phyloP scores from a whole-genome alignment of 441 rosid species.

The Omphalea diandra region DNA sequence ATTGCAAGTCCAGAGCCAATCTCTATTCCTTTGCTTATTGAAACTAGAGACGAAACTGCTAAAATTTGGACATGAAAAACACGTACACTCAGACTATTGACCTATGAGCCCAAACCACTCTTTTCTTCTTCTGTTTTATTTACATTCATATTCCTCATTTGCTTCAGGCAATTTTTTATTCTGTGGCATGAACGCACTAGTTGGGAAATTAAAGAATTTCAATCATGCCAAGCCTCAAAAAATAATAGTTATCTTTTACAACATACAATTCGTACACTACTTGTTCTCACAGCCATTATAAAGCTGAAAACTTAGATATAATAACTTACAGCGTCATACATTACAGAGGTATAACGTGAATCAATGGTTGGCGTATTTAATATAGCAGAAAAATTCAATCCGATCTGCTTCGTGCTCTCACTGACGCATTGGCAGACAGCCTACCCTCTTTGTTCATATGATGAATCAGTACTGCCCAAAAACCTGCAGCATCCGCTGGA shows the following conservation, averaged over 20 bases:
- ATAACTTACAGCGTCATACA: background rate
- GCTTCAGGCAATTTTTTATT: background rate
- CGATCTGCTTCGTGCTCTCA: background rate
- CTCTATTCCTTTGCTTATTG: too few species aligned
- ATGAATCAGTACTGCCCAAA: too few species aligned
- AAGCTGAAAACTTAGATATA: background rate
- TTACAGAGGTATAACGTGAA: background rate
- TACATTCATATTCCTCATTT: background rate
- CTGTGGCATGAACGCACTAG: background rate
- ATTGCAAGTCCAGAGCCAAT: too few species aligned
- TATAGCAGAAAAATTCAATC: too few species aligned
- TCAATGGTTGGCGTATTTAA: background rate
- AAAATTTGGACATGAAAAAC: too few species aligned
- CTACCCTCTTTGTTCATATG: background rate
- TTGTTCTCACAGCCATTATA: background rate
- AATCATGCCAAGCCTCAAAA: background rate
- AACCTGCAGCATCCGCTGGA: constrained; percentile 7
- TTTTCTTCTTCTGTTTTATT: too few species aligned
- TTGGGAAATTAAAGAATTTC: background rate
- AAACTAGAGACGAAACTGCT: too few species aligned
- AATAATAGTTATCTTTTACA: background rate
- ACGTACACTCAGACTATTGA: too few species aligned
- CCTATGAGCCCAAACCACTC: too few species aligned
- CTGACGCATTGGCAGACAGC: background rate
- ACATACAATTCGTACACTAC: background rate